Conservation (phyloP, 306 rosid genomes). For the Dalbergia cultrata region DNA sequence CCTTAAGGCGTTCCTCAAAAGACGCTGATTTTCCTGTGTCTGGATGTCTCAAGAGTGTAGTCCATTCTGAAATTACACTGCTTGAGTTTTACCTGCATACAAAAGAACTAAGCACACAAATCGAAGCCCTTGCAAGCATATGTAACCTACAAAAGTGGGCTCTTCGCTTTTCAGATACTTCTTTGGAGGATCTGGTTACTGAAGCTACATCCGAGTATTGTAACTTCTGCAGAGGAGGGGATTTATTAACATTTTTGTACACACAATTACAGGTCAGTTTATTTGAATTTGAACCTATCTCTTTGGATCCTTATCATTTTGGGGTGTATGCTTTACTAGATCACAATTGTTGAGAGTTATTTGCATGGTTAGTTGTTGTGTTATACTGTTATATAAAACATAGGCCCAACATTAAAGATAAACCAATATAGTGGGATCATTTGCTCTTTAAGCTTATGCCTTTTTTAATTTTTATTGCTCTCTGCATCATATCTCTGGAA, state of each 20-base stretch:
- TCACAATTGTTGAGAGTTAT: background rate
- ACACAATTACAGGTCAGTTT: slow-evolving; percentile 78
- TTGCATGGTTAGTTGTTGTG: background rate
- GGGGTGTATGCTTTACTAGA: background rate
- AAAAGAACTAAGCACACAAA: slow-evolving; percentile 67
- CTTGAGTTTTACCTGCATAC: slow-evolving; percentile 88
- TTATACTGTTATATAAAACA: background rate
- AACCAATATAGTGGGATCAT: background rate
- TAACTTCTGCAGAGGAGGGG: slow-evolving; percentile 79
- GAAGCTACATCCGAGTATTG: slow-evolving; percentile 61
- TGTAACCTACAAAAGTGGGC: slow-evolving; percentile 67
- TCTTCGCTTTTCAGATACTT: slow-evolving; percentile 56
- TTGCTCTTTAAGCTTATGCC: background rate
- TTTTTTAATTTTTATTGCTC: background rate
- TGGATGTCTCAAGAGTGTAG: slow-evolving; percentile 78
- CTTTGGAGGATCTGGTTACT: slow-evolving; percentile 60
- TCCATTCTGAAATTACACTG: slow-evolving; percentile 78
- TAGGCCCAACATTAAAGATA: background rate
- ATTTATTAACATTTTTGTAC: slow-evolving; percentile 79
- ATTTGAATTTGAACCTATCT: slow-evolving; percentile 33
- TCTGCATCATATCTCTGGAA: background rate
- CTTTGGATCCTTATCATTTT: slow-evolving; percentile 29
- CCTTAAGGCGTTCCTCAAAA: slow-evolving; percentile 64
- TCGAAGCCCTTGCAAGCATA: slow-evolving; percentile 77
- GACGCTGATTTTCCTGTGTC: slow-evolving; percentile 44